A percentile compares a stretch with the other conserved stretches of the same genome.
phyloP scores from a whole-genome alignment of 2,329 filamentous ascomycete species.

The Rutstroemia sp. region DNA sequence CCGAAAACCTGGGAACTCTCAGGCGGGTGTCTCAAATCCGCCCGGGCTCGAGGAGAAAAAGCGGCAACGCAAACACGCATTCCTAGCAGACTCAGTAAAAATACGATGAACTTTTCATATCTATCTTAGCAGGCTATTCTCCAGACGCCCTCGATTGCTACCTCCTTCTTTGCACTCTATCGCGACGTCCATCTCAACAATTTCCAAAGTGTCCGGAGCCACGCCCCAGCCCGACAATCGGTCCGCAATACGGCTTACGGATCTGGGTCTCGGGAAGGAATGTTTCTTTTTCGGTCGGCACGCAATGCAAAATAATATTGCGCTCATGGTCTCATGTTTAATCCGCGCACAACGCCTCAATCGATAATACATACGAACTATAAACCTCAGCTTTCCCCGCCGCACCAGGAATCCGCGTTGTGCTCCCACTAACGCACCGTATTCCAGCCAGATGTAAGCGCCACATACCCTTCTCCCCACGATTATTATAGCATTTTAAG shows the following conservation, averaged over 20 bases:
- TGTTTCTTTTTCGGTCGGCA: neutral
- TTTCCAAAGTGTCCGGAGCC: neutral
- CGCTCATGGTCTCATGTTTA: slow-evolving; percentile 5
- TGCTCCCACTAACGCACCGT: neutral
- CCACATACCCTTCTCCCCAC: neutral
- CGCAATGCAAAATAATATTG: neutral
- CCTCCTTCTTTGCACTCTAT: too few relatives aligned
- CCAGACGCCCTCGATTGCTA: too few relatives aligned
- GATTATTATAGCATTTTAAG: neutral
- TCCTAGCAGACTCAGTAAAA: neutral
- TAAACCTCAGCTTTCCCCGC: slow-evolving; percentile 1
- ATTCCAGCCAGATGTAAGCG: neutral
- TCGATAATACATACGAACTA: slow-evolving; percentile 3
- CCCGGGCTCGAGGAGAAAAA: neutral
- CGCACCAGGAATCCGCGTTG: neutral
- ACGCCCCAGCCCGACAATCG: neutral
- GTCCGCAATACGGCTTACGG: slow-evolving; percentile 1
- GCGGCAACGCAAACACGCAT: neutral
- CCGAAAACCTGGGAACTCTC: neutral
- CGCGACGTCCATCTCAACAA: too few relatives aligned
- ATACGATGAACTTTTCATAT: too few relatives aligned
- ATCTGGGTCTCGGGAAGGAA: neutral
- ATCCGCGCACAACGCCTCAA: neutral
- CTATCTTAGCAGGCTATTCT: too few relatives aligned
- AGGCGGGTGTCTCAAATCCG: neutral